Evolutionary conservation across 768 basidiomycete genomes (phyloP).

Genomic region (Amyloporia xantha): DNA sequence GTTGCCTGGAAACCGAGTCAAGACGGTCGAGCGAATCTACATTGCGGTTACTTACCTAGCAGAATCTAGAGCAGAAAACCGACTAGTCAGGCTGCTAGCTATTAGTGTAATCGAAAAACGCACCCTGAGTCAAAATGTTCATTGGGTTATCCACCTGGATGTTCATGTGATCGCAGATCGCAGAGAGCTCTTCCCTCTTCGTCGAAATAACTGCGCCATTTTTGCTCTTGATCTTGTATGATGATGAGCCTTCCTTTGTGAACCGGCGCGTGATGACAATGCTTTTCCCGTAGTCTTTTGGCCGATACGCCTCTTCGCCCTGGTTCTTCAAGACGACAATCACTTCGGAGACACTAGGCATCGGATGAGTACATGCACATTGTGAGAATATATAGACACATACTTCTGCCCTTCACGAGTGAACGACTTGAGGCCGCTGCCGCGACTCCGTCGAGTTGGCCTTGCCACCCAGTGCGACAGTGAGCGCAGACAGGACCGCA

Average conservation of each 20-base stretch:
- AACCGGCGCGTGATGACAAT: conserved; percentile 83
- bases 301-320: conserved; percentile 85
- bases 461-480: conserved; percentile 91
- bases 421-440: conserved; percentile 75
- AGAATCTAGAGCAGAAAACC: conserved; percentile 28
- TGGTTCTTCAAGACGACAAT: conserved; percentile 81
- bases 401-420: conserved; percentile 80
- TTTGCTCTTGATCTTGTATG: conserved; percentile 78
- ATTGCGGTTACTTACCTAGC: too few relatives aligned
- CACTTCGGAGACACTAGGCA: conserved; percentile 59
- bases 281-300: conserved; percentile 76
- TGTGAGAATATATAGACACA: too few relatives aligned
- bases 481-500: conserved; percentile 88
- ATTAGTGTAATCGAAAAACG: too few relatives aligned
- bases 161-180: conserved; percentile 93
- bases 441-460: conserved; percentile 88
- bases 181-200: conserved; percentile 78
- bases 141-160: conserved; percentile 96
- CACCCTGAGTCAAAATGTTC: conserved; percentile 88
- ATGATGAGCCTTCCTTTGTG: conserved; percentile 63
- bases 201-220: conserved; percentile 61
- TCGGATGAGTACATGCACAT: neutral
- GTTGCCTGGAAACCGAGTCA: conserved; percentile 39
- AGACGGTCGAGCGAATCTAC: neutral
- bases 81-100: too few relatives aligned